These are phyloP conservation scores for Neofusicoccum umdonicola DNA, from an alignment of 2,329 filamentous ascomycete genomes.

Conservation along the genomic window DNA sequence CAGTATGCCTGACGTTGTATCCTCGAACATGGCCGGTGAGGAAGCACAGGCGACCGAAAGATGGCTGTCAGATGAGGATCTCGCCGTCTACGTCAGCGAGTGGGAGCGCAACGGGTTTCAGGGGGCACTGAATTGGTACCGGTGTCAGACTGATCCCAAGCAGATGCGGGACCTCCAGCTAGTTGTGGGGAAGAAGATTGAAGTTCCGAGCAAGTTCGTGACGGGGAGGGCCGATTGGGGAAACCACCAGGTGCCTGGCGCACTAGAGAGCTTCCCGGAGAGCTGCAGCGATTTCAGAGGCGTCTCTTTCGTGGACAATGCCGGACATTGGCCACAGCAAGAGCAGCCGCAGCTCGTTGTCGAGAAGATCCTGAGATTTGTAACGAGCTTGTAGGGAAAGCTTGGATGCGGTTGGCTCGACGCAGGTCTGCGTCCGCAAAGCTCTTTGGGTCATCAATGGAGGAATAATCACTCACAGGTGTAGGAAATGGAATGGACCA, in stretches of 20 bases:
- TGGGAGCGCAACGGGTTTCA: slow-evolving; percentile 64
- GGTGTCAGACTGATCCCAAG: slow-evolving; percentile 54
- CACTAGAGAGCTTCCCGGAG: slow-evolving; percentile 56
- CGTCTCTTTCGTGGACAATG: slow-evolving; percentile 54
- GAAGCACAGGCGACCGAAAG: slow-evolving; percentile 44
- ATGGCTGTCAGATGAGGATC: slow-evolving; percentile 60
- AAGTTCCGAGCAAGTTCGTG: slow-evolving; percentile 62
- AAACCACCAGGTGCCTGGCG: slow-evolving; percentile 65
- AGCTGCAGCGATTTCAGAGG: slow-evolving; percentile 56
- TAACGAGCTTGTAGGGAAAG: slow-evolving; percentile 20
- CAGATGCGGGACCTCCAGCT: slow-evolving; percentile 54
- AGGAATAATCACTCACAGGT: not conserved
- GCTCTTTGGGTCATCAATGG: not conserved
- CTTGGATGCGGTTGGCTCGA: not conserved
- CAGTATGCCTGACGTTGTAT: slow-evolving; percentile 60
- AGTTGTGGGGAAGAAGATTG: slow-evolving; percentile 60
- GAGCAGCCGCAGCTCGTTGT: slow-evolving; percentile 59
- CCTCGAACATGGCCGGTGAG: slow-evolving; percentile 54
- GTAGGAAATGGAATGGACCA: not conserved
- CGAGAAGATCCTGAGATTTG: slow-evolving; percentile 47
- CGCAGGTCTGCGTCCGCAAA: not conserved
- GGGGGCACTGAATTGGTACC: slow-evolving; percentile 67
- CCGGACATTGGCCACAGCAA: slow-evolving; percentile 70
- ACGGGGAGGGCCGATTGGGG: slow-evolving; percentile 65
- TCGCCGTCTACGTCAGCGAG: slow-evolving; percentile 60